Percentiles rank a stretch among this genome's conserved stretches.
phyloP scores from a whole-genome alignment of 768 basidiomycete species.

The Macrolepiota dolichaula region DNA sequence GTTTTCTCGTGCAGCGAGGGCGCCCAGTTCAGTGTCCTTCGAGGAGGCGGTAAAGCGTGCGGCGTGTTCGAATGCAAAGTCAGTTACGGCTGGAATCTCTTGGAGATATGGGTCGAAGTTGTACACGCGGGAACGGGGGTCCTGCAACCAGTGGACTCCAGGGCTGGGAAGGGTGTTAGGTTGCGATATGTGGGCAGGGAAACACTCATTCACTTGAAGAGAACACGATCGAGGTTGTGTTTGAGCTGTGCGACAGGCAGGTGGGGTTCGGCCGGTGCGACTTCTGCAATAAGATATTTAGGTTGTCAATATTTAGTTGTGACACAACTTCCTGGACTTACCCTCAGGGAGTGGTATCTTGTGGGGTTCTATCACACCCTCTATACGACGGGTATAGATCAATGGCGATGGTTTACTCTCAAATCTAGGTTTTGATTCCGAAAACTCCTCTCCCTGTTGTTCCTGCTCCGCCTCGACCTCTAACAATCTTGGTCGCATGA shows the following conservation, averaged over 20 bases:
- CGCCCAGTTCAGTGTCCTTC: conserved; percentile 68
- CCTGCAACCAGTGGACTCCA: conserved; percentile 85
- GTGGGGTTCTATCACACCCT: conserved; percentile 6
- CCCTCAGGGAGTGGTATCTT: conserved; percentile 37
- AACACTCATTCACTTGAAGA: conserved; percentile 62
- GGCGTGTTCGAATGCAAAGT: conserved; percentile 84
- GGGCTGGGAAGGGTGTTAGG: conserved; percentile 46
- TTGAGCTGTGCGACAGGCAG: conserved; percentile 27
- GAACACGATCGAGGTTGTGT: conserved; percentile 63
- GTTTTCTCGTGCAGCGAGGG: conserved; percentile 54
- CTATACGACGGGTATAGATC: background rate
- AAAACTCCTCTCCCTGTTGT: background rate
- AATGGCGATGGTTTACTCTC: background rate
- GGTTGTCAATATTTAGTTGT: background rate
- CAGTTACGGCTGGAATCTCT: conserved; percentile 67
- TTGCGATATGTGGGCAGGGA: background rate
- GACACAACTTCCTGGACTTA: conserved; percentile 4
- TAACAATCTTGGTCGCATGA: background rate
- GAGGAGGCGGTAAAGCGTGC: conserved; percentile 77
- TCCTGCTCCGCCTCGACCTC: background rate
- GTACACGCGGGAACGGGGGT: conserved; percentile 81
- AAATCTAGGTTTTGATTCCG: background rate
- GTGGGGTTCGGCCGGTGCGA: conserved; percentile 35
- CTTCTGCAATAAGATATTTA: conserved; percentile 28
- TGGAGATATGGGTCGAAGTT: conserved; percentile 78